Evolutionary conservation across 192 early-diverging fungal genomes (phyloP).

Genomic region (Thamnidium elegans): DNA sequence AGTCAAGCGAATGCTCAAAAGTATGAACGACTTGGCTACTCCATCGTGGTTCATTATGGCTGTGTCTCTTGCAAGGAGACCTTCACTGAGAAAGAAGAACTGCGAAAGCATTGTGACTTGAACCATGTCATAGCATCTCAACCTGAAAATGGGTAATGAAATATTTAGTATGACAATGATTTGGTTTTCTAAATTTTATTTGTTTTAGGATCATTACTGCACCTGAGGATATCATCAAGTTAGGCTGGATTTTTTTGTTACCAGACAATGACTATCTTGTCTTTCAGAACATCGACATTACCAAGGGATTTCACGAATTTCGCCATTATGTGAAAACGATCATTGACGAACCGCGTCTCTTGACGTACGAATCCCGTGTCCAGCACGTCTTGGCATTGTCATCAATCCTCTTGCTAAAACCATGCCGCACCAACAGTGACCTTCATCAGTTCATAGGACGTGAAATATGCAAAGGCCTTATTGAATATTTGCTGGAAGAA

Average conservation of each 20-base stretch:
- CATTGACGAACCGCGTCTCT: slow-evolving; percentile 20
- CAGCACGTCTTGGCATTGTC: slow-evolving; percentile 21
- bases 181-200: slow-evolving; percentile 14
- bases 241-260: slow-evolving; percentile 15
- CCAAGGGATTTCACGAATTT: slow-evolving; percentile 19
- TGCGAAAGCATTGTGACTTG: slow-evolving; percentile 16
- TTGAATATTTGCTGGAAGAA: slow-evolving; percentile 21
- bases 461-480: slow-evolving; percentile 21
- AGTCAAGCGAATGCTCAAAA: slow-evolving; percentile 19
- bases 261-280: slow-evolving; percentile 22
- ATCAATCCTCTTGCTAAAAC: slow-evolving; percentile 17
- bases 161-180: slow-evolving; percentile 16
- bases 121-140: slow-evolving; percentile 18
- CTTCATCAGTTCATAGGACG: slow-evolving; percentile 18
- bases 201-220: slow-evolving; percentile 21
- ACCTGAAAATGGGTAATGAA: slow-evolving; percentile 20
- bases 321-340: slow-evolving; percentile 19
- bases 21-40: slow-evolving; percentile 19
- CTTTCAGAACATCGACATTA: slow-evolving; percentile 19
- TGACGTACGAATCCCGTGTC: slow-evolving; percentile 20
- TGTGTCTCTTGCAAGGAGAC: slow-evolving; percentile 18
- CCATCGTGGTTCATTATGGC: slow-evolving; percentile 14
- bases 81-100: slow-evolving; percentile 17
- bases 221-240: slow-evolving; percentile 19
- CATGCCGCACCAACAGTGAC: slow-evolving; percentile 17